phyloP scores from a whole-genome alignment of 257 asterid genomes.

The Avicennia marina region DNA sequence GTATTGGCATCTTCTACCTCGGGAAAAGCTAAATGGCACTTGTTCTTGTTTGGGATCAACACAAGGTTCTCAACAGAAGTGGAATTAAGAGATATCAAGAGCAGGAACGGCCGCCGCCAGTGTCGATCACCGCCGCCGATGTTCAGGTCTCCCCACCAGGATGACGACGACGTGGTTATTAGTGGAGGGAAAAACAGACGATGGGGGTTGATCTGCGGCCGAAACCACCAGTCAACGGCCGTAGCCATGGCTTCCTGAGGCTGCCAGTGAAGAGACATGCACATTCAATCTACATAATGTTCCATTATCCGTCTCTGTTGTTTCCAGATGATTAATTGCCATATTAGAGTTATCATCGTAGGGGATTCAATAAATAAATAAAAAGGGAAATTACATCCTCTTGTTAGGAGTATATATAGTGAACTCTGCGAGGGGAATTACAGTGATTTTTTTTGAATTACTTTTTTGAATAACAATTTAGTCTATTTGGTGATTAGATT shows the following conservation, averaged over 20 bases:
- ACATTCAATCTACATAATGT: too few relatives aligned
- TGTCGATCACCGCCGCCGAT: conserved; percentile 8
- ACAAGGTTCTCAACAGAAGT: conserved; percentile 33
- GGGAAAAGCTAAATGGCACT: conserved; percentile 32
- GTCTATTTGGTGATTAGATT: too few relatives aligned
- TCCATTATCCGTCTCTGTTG: too few relatives aligned
- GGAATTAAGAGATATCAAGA: conserved; percentile 48
- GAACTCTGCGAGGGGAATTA: too few relatives aligned
- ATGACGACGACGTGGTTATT: not conserved
- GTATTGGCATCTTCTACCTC: conserved; percentile 24
- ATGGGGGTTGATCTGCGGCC: conserved; percentile 43
- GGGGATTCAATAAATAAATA: too few relatives aligned
- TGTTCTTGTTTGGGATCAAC: conserved; percentile 40
- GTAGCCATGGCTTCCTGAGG: conserved; percentile 16
- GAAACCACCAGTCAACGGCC: conserved; percentile 16
- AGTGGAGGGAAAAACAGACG: conserved; percentile 13
- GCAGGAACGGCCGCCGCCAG: conserved; percentile 35
- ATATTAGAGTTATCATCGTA: too few relatives aligned
- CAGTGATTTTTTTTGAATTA: too few relatives aligned
- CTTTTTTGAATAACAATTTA: too few relatives aligned
- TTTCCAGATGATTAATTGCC: too few relatives aligned
- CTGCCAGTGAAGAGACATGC: too few relatives aligned
- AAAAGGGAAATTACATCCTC: too few relatives aligned
- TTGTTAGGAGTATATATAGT: too few relatives aligned
- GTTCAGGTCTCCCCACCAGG: not conserved